A percentile compares a stretch with the other conserved stretches of the same genome.
Conservation (phyloP, 2,329 filamentous ascomycete genomes). For the Pestalotiopsis sp. region DNA sequence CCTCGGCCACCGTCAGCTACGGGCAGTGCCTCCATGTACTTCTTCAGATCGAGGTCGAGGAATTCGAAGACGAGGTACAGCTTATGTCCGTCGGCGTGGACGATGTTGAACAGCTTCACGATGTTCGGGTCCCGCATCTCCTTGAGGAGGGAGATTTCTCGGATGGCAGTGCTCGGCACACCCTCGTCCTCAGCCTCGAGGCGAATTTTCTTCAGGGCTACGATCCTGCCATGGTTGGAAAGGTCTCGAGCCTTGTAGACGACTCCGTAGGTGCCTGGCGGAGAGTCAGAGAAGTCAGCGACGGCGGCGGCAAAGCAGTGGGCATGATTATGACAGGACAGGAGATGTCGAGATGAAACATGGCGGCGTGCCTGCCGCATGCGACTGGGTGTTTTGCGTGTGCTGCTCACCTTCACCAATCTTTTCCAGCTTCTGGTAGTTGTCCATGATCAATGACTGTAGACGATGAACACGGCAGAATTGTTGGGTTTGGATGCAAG, state of each 20-base stretch:
- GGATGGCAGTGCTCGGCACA: constrained; percentile 89
- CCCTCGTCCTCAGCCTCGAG: constrained; percentile 95
- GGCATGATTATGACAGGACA: background rate
- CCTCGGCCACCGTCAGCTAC: constrained; percentile 83
- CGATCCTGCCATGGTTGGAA: constrained; percentile 78
- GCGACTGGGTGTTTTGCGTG: background rate
- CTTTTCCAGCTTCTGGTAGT: constrained; percentile 96
- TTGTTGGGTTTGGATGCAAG: background rate
- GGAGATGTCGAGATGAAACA: background rate
- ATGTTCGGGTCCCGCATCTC: constrained; percentile 94
- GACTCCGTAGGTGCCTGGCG: constrained; percentile 85
- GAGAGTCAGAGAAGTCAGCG: constrained; percentile 3
- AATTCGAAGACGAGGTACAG: constrained; percentile 93
- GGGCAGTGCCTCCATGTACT: constrained; percentile 92
- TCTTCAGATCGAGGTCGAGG: constrained; percentile 89
- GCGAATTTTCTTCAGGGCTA: constrained; percentile 93
- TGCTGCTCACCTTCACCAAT: constrained; percentile 80
- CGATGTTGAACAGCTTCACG: constrained; percentile 85
- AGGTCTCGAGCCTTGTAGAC: constrained; percentile 94
- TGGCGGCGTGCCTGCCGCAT: background rate
- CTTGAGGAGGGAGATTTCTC: constrained; percentile 91
- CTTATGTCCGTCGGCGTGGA: constrained; percentile 93
- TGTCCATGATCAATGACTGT: constrained; percentile 68
- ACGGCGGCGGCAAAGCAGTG: background rate
- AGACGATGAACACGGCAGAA: constrained; percentile 6